These are phyloP conservation scores for Penicillium sumatraense DNA, from an alignment of 2,329 filamentous ascomycete genomes.

Conservation along the genomic window DNA sequence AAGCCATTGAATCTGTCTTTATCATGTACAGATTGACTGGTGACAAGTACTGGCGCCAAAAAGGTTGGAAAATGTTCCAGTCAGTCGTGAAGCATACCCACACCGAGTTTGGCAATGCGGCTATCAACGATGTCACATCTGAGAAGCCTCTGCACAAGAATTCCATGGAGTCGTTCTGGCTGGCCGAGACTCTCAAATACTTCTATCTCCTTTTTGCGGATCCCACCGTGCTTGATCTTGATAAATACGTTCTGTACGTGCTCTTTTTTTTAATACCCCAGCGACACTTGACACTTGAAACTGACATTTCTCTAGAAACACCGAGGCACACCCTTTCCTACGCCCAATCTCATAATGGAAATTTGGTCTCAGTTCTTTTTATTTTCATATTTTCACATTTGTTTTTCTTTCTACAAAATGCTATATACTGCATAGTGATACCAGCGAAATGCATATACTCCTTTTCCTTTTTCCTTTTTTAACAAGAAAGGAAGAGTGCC, in stretches of 20 bases:
- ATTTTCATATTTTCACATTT: too few relatives aligned
- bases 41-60: slow-evolving; percentile 66
- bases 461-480: background rate
- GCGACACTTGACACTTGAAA: background rate
- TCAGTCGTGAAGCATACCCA: slow-evolving; percentile 65
- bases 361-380: slow-evolving; percentile 3
- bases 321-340: slow-evolving; percentile 46
- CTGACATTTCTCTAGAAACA: slow-evolving; percentile 35
- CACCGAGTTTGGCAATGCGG: slow-evolving; percentile 66
- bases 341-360: slow-evolving; percentile 33
- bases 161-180: slow-evolving; percentile 77
- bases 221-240: slow-evolving; percentile 47
- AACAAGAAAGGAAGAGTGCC: too few relatives aligned
- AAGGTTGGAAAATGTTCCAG: slow-evolving; percentile 76
- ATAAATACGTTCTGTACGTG: slow-evolving; percentile 53
- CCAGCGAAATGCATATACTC: slow-evolving; percentile 27
- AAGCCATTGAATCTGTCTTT: slow-evolving; percentile 81
- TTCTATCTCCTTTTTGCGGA: slow-evolving; percentile 54
- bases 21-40: slow-evolving; percentile 77
- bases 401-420: slow-evolving; percentile 10
- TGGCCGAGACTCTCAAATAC: slow-evolving; percentile 57
- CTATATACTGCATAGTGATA: slow-evolving; percentile 26
- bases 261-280: background rate
- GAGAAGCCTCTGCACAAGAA: slow-evolving; percentile 54
- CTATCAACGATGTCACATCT: slow-evolving; percentile 68